Evolutionary conservation across 441 rosid genomes (phyloP).

Genomic region (Adansonia gregorii): DNA sequence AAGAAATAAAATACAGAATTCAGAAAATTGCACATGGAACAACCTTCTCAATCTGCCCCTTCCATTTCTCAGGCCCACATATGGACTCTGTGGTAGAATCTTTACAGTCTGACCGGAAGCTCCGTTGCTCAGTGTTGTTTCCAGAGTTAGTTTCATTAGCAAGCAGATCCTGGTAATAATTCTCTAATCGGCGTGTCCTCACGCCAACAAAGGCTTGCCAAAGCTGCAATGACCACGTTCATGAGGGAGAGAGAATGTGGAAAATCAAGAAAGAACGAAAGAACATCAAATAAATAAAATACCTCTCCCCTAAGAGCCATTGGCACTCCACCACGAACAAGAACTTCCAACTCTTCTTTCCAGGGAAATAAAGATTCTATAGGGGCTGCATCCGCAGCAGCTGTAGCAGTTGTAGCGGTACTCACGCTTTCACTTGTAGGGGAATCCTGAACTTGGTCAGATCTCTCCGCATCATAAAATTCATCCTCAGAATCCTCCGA

Average conservation of each 20-base stretch:
- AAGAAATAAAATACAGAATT: conserved; percentile 30
- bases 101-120: conserved; percentile 46
- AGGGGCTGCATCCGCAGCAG: conserved; percentile 38
- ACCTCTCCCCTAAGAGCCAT: conserved; percentile 99
- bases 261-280: conserved; percentile 21
- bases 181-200: conserved; percentile 82
- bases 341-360: conserved; percentile 96
- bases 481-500: conserved; percentile 97
- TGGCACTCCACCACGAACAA: conserved; percentile 98
- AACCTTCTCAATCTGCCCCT: conserved; percentile 99
- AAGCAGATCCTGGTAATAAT: conserved; percentile 80
- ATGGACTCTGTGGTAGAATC: conserved; percentile 47
- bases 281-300: conserved; percentile 22
- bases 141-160: conserved; percentile 57
- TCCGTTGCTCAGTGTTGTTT: conserved; percentile 43
- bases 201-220: conserved; percentile 99
- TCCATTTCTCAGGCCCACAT: conserved; percentile 85
- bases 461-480: conserved; percentile 92
- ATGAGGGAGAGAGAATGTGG: conserved; percentile 6
- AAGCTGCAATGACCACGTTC: conserved; percentile 61
- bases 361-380: conserved; percentile 62
- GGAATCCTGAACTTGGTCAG: conserved; percentile 70
- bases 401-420: conserved; percentile 44
- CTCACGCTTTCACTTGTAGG: conserved; percentile 50
- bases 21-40: conserved; percentile 22